Base-by-base conservation (phyloP, 2,329 filamentous ascomycete genomes). In the Clonostachys chloroleuca region DNA sequence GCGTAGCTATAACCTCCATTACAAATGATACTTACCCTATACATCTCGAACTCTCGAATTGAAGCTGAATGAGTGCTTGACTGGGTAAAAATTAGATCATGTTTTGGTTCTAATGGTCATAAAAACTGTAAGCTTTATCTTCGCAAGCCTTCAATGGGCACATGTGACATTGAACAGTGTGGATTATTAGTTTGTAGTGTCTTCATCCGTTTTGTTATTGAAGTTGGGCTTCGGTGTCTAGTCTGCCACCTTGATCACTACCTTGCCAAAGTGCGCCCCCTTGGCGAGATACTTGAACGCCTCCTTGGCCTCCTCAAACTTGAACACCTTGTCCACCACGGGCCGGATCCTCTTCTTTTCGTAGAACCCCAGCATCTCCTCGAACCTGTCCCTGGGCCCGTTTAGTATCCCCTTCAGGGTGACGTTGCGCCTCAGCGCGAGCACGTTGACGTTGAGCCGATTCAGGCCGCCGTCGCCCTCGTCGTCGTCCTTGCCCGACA, bases 361-460 rank as follows among this genome's bases (percentile, higher is more conserved):
- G 51, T 77, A 76, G 42, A 75, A 73, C 34, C 42, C 47, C 36
- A 73, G 52, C 74, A 81, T 78, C 61, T 81, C 78, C 60, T 78
- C 73, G 48, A 81, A 73, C 40, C 70, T 61, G 43, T 74, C 69
- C 47, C 62, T 58, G 10, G 83, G 81, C 0, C 83, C 84, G 59
- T 86, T 85, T 30, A 86, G 55, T 7, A 86, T 75, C 0, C 84
- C 72, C 55, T 72, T 72, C 44, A 76, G 59, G 34, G 73, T 75
- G 13, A 72, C 69, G 50, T 74, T 75, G 49, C 68, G 59, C 47
- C 67, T 52, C 51, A 74, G 51, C n/a, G 72, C 73, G 47, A 77
- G 64, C 30, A 86, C 63, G 54, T 86, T 86, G 13, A 83, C 75
- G 52, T 84, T 83, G 8, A 77, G 66, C 41, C 78, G 60, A 59